phyloP scores from a whole-genome alignment of 2,329 filamentous ascomycete species.

The Clonostachys rhizophaga region DNA sequence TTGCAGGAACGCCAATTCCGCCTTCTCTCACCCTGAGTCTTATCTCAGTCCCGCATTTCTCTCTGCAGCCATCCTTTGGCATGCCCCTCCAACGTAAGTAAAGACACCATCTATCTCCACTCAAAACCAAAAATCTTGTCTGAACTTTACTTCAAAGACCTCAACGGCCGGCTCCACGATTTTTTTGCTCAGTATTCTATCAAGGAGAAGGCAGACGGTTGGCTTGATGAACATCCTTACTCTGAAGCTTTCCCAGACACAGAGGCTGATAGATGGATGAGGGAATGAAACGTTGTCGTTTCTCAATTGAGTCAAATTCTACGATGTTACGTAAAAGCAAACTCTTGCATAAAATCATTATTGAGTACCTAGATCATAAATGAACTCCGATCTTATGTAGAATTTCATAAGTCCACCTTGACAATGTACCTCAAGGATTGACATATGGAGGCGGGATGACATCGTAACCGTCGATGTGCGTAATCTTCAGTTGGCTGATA shows the following conservation, averaged over 20 bases:
- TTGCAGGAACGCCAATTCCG: slow-evolving; percentile 1
- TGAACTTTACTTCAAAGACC: background rate
- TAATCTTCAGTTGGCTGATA: slow-evolving; percentile 12
- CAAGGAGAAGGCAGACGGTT: background rate
- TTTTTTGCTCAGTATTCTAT: background rate
- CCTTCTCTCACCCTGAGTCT: background rate
- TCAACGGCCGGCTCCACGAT: background rate
- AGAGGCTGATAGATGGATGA: background rate
- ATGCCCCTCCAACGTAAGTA: background rate
- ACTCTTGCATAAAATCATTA: too few relatives aligned
- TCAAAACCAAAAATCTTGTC: background rate
- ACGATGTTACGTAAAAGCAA: background rate
- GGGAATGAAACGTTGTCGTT: background rate
- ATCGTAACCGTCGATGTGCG: slow-evolving; percentile 15
- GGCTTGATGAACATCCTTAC: background rate
- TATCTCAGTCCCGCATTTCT: background rate
- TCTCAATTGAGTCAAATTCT: background rate
- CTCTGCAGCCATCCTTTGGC: background rate
- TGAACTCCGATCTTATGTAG: too few relatives aligned
- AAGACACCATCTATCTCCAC: too few relatives aligned
- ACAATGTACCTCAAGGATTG: slow-evolving; percentile 22
- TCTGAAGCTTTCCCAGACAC: background rate
- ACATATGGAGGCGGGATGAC: slow-evolving; percentile 24
- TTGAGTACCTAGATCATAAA: too few relatives aligned
- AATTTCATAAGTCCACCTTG: too few relatives aligned